phyloP scores from a whole-genome alignment of 2,329 filamentous ascomycete species.

The Sporothrix sp. region DNA sequence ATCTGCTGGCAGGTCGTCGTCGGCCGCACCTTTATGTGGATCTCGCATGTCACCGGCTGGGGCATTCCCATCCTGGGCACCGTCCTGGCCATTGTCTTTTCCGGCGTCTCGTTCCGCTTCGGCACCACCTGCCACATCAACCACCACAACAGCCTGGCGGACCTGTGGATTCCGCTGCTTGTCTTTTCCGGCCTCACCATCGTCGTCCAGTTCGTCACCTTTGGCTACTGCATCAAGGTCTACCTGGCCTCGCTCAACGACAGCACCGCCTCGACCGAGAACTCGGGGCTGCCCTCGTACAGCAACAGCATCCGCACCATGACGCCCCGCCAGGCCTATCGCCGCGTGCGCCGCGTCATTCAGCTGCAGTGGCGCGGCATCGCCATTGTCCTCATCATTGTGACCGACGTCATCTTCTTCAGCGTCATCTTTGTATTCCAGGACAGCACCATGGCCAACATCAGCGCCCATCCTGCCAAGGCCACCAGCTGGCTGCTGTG shows the following conservation, averaged over 20 bases:
- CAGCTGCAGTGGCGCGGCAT: constrained; percentile 93
- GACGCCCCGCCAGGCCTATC: constrained; percentile 78
- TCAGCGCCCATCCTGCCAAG: constrained; percentile 42
- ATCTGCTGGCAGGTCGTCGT: constrained; percentile 96
- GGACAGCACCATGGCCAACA: constrained; percentile 58
- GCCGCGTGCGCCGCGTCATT: constrained; percentile 75
- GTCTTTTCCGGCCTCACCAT: constrained; percentile 67
- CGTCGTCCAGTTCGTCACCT: constrained; percentile 75
- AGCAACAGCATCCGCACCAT: constrained; percentile 64
- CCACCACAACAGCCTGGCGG: constrained; percentile 69
- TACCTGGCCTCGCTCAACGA: constrained; percentile 79
- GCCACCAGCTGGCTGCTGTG: constrained; percentile 62
- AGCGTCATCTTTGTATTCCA: constrained; percentile 83
- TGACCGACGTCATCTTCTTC: constrained; percentile 89
- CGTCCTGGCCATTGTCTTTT: constrained; percentile 66
- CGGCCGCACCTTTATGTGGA: constrained; percentile 81
- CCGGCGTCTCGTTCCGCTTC: constrained; percentile 90
- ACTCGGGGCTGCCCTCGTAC: constrained; percentile 65
- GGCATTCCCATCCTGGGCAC: constrained; percentile 70
- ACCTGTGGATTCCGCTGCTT: constrained; percentile 84
- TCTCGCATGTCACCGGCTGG: constrained; percentile 72
- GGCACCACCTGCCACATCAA: constrained; percentile 92
- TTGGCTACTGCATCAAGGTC: constrained; percentile 88
- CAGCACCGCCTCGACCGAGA: constrained; percentile 58
- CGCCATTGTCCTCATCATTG: constrained; percentile 77